Percentiles rank a stretch among this genome's conserved stretches.
Evolutionary conservation across 345 rosid species (phyloP).

Genomic region (Murraya paniculata): DNA sequence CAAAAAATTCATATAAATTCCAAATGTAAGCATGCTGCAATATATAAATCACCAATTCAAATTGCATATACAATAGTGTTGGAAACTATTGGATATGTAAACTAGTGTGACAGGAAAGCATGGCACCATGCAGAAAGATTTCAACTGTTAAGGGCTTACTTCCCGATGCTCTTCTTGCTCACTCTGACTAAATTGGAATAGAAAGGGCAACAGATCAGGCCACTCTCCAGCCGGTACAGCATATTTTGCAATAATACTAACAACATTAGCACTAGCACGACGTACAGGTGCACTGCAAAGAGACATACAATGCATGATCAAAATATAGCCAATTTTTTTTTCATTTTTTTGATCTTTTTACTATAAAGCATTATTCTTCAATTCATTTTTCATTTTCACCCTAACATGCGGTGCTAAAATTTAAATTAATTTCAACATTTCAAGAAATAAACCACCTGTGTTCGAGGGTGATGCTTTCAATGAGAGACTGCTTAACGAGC

Average conservation of each 20-base stretch:
- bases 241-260: slow-evolving; percentile 87
- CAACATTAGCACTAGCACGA: slow-evolving; percentile 98
- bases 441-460: slow-evolving; percentile 50
- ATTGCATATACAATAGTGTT: not conserved
- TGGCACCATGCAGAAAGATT: not conserved
- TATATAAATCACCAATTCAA: not conserved
- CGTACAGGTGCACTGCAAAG: slow-evolving; percentile 76
- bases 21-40: not conserved
- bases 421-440: not conserved
- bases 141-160: slow-evolving; percentile 37
- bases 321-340: not conserved
- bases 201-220: slow-evolving; percentile 84
- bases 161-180: slow-evolving; percentile 95
- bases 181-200: slow-evolving; percentile 97
- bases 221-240: slow-evolving; percentile 97
- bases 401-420: not conserved
- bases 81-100: not conserved
- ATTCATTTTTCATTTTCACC: not conserved
- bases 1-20: not conserved
- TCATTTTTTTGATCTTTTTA: too few relatives aligned
- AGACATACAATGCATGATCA: not conserved
- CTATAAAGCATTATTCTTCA: not conserved
- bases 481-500: slow-evolving; percentile 79
- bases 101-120: not conserved
- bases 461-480: slow-evolving; percentile 92